phyloP scores from a whole-genome alignment of 1,284 basidiomycete genomes.

The Takashimella koratensis region DNA sequence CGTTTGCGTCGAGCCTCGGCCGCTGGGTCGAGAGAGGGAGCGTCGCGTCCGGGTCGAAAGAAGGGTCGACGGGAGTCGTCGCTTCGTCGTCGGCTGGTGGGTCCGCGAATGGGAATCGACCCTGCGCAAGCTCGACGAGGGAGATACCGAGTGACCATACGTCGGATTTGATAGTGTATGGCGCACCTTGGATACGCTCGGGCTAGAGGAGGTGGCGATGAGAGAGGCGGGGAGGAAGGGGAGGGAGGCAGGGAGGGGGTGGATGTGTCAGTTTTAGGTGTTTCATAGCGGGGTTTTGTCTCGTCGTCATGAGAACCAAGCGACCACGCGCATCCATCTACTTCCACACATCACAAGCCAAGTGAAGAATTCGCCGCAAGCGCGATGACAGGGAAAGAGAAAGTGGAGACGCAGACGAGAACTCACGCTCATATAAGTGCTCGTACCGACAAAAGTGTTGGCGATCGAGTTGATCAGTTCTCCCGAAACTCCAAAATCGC shows the following conservation, averaged over 20 bases:
- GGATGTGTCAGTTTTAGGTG: neutral
- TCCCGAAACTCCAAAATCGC: slow-evolving; percentile 97
- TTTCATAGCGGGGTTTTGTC: neutral
- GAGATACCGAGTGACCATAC: slow-evolving; percentile 96
- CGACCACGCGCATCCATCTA: too few species aligned
- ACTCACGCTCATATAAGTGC: slow-evolving; percentile 98
- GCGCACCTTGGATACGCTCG: slow-evolving; percentile 95
- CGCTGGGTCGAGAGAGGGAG: slow-evolving; percentile 34
- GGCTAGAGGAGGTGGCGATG: slow-evolving; percentile 65
- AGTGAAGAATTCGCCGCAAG: neutral
- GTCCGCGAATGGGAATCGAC: slow-evolving; percentile 87
- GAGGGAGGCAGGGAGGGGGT: neutral
- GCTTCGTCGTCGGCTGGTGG: slow-evolving; percentile 63
- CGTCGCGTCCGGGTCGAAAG: slow-evolving; percentile 43
- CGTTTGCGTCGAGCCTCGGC: slow-evolving; percentile 21
- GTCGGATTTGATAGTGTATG: slow-evolving; percentile 96
- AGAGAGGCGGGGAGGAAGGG: neutral
- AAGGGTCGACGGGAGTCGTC: slow-evolving; percentile 27
- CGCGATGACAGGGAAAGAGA: slow-evolving; percentile 2
- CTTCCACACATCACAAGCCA: neutral
- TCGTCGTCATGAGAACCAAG: neutral
- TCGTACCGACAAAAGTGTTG: slow-evolving; percentile 97
- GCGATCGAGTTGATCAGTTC: slow-evolving; percentile 98
- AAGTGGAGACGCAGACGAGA: neutral
- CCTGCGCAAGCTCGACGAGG: slow-evolving; percentile 87